Evolutionary conservation across 306 rosid species (phyloP).

Genomic region (Mimosa pudica): DNA sequence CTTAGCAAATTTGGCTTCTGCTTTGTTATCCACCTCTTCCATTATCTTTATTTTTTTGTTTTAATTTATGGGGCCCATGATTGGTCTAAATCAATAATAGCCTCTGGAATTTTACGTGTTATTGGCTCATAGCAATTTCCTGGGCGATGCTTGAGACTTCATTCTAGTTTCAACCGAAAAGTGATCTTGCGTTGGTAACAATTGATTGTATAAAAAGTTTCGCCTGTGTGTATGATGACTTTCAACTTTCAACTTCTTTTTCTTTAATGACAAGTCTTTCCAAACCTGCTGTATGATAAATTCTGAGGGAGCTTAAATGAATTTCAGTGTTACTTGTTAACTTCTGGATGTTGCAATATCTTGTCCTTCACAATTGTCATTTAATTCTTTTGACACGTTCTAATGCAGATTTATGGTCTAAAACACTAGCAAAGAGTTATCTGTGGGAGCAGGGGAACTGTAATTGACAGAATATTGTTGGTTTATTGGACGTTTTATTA

Average conservation of each 20-base stretch:
- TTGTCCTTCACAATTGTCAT: background rate
- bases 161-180: too few species aligned
- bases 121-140: background rate
- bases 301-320: background rate
- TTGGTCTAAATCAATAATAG: background rate
- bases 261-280: background rate
- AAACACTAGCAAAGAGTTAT: slow-evolving; percentile 33
- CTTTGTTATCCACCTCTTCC: background rate
- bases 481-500: too few species aligned
- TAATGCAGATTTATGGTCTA: slow-evolving; percentile 77
- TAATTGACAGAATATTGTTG: too few species aligned
- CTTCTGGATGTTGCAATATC: slow-evolving; percentile 3
- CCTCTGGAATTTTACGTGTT: background rate
- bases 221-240: background rate
- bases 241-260: background rate
- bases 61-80: background rate
- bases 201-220: background rate
- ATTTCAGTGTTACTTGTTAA: background rate
- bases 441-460: too few species aligned
- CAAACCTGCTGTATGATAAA: background rate
- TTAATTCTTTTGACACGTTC: slow-evolving; percentile 18
- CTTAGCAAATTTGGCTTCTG: background rate
- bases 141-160: background rate
- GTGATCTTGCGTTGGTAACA: background rate
- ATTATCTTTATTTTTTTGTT: background rate